Evolutionary conservation across 495 filamentous ascomycete species (phyloP), one percentile per base, ranked within the genome.

Genomic region (Chaetomium cochliodes): DNA sequence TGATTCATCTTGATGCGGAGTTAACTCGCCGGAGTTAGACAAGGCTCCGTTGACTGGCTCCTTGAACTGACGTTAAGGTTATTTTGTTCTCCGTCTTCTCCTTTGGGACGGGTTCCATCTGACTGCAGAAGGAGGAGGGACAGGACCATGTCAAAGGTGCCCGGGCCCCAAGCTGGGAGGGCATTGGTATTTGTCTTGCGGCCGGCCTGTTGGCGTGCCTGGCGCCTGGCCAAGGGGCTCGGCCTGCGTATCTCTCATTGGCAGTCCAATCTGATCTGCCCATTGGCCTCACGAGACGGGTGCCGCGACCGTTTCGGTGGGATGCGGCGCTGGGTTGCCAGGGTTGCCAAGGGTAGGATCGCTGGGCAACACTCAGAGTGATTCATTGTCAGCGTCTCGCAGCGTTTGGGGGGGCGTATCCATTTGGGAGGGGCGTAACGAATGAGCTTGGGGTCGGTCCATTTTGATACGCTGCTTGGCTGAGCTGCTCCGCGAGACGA

Each of bases 11-110:
- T 15, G 37, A 22, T 5, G 42, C 52, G 60, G 60, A 54, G 49
- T 62, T 62, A 62, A 62, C 50, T 22, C 5, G 23, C 46, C 60
- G 60, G 60, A 44, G 20, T 62, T 44, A 62, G 60, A 13, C 60
- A 50, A 50, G 60, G 50, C 30, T 62, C 50, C 60, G 59, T 51
- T 49, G 33, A 13, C 25, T 23, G 0, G 28, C 30, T 26, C 28
- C 46, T 23, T 6, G 5, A 18, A 20, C 20, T 23, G 46, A 20
- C 8, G 46, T n/a, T 22, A n/a, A 50, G 16, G n/a, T 50, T 23
- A 11, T 13, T 54, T 20, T 60, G 13, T 39, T 18, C 49, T 42
- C 30, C 3, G 3, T 18, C 28, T 23, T 26, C 2, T 23, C 23
- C 25, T 25, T 52, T 13, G 22, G 22, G 7, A 18, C 2, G 49